Evolutionary conservation across 768 basidiomycete genomes (phyloP), one percentile per base, ranked within the genome.

Genomic region (Neoboletus brunneissimus): DNA sequence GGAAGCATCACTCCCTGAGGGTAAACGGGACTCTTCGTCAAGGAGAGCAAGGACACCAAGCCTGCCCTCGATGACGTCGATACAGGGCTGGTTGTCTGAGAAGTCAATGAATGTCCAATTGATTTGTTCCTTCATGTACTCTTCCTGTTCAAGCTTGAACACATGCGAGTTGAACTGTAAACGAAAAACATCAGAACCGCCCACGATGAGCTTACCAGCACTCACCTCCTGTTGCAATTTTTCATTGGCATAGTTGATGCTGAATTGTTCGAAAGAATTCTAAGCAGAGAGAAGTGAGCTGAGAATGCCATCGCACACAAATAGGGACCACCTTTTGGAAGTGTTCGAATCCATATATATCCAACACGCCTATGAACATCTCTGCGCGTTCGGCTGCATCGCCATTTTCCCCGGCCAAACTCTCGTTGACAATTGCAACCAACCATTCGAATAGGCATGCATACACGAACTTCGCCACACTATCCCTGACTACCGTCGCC

Each of bases 71-170:
- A 99, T 98, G 59, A 97, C 88, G 70, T 99, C 91, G 73, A 99
- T 99, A 72, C 96, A 98, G 42, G 94, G 94, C 68, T 98, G 97
- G 68, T 99, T 99, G 74, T 99, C 97, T 11, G 92, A 92, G 73
- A 97, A 99, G 67, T 98, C 96, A 71, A 99, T 99, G 75, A 98
- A 98, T 10, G 91, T 98, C 97, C 97, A 99, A 71, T 97, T 94
- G 70, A 99, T 99, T 73, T 97, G 81, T 70, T 99, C 97, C 61
- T 96, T 92, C 50, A 98, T 86, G 68, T 99, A 99, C 75, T 99
- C 97, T 71, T 98, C 97, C 77, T 99, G 97, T 70, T 99, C 97
- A 41, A 99, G 85, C 79, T 98, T 95, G 84, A 94, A 94, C 48
- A 99, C 97, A 69, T 99, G 97, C 1, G 96, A 97, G 66, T 98